phyloP scores from a whole-genome alignment of 495 filamentous ascomycete genomes.

The Annulohypoxylon moriforme region DNA sequence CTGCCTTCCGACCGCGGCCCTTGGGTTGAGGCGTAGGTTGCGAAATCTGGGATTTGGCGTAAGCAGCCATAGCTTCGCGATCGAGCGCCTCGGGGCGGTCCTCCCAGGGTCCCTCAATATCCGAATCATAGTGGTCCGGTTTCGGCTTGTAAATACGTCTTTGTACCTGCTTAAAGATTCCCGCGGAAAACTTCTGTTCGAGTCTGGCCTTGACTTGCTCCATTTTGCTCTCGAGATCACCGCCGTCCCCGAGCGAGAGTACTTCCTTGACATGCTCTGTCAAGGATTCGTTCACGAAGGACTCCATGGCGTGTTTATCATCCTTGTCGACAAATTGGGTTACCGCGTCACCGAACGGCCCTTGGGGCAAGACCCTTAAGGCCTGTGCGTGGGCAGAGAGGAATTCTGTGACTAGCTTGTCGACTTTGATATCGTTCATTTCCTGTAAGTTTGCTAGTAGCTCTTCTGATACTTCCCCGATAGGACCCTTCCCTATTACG shows the following conservation, averaged over 20 bases:
- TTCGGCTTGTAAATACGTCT: slow-evolving; percentile 72
- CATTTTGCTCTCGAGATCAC: slow-evolving; percentile 76
- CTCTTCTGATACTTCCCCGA: slow-evolving; percentile 65
- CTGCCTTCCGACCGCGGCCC: slow-evolving; percentile 45
- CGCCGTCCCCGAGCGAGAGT: slow-evolving; percentile 73
- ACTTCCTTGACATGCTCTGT: slow-evolving; percentile 80
- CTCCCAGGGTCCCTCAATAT: slow-evolving; percentile 86
- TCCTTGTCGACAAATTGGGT: slow-evolving; percentile 94
- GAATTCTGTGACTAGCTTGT: slow-evolving; percentile 86
- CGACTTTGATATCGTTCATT: slow-evolving; percentile 84
- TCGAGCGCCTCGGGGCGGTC: slow-evolving; percentile 78
- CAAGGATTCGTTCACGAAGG: slow-evolving; percentile 85
- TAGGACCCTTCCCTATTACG: slow-evolving; percentile 49
- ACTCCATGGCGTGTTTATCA: slow-evolving; percentile 91
- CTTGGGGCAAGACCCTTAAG: slow-evolving; percentile 89
- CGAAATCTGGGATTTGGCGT: slow-evolving; percentile 53
- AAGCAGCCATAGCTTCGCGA: slow-evolving; percentile 55
- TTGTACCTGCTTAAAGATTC: slow-evolving; percentile 68
- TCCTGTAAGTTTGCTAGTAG: slow-evolving; percentile 67
- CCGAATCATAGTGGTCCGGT: slow-evolving; percentile 86
- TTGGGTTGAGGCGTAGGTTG: slow-evolving; percentile 44
- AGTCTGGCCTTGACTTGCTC: slow-evolving; percentile 74
- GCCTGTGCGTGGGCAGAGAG: slow-evolving; percentile 77
- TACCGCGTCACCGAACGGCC: slow-evolving; percentile 92
- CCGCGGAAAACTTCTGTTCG: slow-evolving; percentile 77